Evolutionary conservation across 768 basidiomycete species (phyloP).

Genomic region (Mycena galopus): DNA sequence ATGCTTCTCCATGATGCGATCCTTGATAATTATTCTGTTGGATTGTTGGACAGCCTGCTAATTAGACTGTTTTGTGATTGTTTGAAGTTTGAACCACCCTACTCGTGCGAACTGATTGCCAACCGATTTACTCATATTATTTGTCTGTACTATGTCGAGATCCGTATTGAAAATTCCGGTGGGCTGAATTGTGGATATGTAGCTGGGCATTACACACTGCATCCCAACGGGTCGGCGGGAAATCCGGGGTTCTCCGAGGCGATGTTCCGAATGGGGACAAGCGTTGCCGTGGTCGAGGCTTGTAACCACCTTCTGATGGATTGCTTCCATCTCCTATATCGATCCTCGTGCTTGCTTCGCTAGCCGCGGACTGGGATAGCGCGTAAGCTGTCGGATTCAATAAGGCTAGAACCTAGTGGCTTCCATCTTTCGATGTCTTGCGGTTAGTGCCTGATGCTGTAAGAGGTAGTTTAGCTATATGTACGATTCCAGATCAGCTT

Average conservation of each 20-base stretch:
- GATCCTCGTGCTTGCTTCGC: not conserved
- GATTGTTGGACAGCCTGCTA: not conserved
- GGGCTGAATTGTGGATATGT: too few relatives aligned
- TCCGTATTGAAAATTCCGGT: too few relatives aligned
- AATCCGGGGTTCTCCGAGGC: not conserved
- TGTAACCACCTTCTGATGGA: not conserved
- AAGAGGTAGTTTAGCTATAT: not conserved
- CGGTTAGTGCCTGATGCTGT: constrained; percentile 3
- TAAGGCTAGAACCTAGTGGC: not conserved
- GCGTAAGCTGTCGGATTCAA: not conserved
- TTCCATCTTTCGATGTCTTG: not conserved
- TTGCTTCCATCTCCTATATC: not conserved
- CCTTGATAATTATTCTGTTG: not conserved
- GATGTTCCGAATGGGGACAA: not conserved
- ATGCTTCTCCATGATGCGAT: not conserved
- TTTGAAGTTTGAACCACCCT: too few relatives aligned
- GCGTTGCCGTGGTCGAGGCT: too few relatives aligned
- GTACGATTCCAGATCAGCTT: not conserved
- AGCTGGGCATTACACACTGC: too few relatives aligned
- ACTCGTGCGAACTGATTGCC: too few relatives aligned
- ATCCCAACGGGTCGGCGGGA: not conserved
- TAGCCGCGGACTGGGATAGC: not conserved
- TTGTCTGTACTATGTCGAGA: too few relatives aligned
- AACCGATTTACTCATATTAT: too few relatives aligned
- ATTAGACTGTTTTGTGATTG: too few relatives aligned